Percentiles rank a stretch among this genome's conserved stretches.
Evolutionary conservation across 1,139 yeast species (phyloP).

Genomic region (Suhomyces guaymorum): DNA sequence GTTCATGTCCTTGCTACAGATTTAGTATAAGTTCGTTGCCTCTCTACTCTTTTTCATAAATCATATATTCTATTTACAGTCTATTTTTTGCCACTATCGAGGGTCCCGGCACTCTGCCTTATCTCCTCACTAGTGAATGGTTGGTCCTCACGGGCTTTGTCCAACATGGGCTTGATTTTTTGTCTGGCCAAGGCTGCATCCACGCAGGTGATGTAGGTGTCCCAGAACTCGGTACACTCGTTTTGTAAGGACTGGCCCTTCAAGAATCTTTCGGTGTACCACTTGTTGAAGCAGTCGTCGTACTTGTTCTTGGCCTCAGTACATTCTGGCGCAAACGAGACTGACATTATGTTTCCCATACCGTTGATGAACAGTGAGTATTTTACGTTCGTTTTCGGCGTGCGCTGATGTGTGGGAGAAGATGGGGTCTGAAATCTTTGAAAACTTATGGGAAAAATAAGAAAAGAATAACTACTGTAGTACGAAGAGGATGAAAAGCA

Average conservation of each 20-base stretch:
- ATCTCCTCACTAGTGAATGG: constrained; percentile 59
- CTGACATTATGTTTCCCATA: constrained; percentile 86
- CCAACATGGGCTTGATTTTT: constrained; percentile 81
- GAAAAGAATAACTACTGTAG: no score
- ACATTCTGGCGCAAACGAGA: constrained; percentile 96
- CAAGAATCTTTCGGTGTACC: constrained; percentile 91
- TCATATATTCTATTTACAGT: constrained; percentile 2
- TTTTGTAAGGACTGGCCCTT: constrained; percentile 72
- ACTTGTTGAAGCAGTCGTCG: constrained; percentile 88
- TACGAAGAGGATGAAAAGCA: no score
- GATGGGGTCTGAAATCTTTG: no score
- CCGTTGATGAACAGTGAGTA: neutral
- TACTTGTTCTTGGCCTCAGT: constrained; percentile 80
- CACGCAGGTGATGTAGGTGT: constrained; percentile 81
- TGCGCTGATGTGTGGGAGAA: no score
- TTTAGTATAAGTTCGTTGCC: no score
- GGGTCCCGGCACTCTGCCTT: constrained; percentile 21
- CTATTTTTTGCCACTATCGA: constrained; percentile 9
- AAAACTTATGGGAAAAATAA: no score
- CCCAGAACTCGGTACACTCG: constrained; percentile 91
- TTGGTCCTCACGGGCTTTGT: constrained; percentile 88
- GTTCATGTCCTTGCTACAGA: no score
- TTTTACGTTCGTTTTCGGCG: constrained; percentile 2
- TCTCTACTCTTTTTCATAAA: neutral
- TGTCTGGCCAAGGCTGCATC: constrained; percentile 69